Percentiles rank a stretch among this genome's conserved stretches.
Evolutionary conservation across 2,329 filamentous ascomycete species (phyloP).

Genomic region (Trichoderma sp.): DNA sequence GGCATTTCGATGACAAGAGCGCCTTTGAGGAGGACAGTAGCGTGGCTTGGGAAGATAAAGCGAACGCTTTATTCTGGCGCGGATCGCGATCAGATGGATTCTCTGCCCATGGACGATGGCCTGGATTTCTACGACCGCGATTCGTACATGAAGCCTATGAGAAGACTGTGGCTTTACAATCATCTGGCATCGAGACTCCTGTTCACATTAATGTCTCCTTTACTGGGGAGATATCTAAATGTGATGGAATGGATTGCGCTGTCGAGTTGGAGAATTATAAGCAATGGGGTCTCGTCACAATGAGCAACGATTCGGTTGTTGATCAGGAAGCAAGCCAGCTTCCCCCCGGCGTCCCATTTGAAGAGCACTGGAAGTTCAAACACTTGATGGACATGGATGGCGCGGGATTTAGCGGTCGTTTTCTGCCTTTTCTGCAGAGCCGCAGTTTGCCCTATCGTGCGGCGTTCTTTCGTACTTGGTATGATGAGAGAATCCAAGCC

Average conservation of each 20-base stretch:
- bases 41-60: conserved; percentile 47
- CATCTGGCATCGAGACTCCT: conserved; percentile 31
- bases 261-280: conserved; percentile 34
- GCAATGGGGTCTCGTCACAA: conserved; percentile 39
- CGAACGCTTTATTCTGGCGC: conserved; percentile 53
- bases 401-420: conserved; percentile 62
- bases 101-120: conserved; percentile 45
- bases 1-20: conserved; percentile 57
- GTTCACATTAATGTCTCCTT: conserved; percentile 38
- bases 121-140: conserved; percentile 65
- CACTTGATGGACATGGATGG: conserved; percentile 72
- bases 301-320: background rate
- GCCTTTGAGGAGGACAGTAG: conserved; percentile 49
- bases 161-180: conserved; percentile 29
- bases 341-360: conserved; percentile 21
- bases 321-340: background rate
- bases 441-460: conserved; percentile 66
- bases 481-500: conserved; percentile 57
- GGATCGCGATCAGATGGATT: conserved; percentile 57
- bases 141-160: conserved; percentile 57
- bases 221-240: conserved; percentile 38
- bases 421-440: conserved; percentile 64
- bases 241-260: conserved; percentile 46
- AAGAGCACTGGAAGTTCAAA: conserved; percentile 56
- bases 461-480: conserved; percentile 61